Percentiles rank a stretch among this genome's conserved stretches.
phyloP scores from a whole-genome alignment of 2,329 filamentous ascomycete species.

The Aureobasidium vineae region DNA sequence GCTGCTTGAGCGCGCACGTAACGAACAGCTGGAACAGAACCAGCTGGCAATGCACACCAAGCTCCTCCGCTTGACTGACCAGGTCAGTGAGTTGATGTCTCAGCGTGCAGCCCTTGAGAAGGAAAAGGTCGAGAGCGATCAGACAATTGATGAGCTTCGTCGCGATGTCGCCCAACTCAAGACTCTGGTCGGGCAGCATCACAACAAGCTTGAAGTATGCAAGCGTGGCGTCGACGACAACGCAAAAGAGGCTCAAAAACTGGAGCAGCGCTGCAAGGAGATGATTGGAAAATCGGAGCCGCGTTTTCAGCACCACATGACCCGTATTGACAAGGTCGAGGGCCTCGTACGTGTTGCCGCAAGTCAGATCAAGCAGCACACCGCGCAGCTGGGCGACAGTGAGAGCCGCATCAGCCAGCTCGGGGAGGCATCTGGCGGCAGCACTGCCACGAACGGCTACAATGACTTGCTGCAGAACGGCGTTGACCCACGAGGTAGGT shows the following conservation, averaged over 20 bases:
- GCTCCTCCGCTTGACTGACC: not conserved
- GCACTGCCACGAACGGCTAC: not conserved
- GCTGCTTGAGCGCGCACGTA: conserved; percentile 3
- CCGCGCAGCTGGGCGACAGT: not conserved
- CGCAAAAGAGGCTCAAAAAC: not conserved
- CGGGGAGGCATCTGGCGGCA: not conserved
- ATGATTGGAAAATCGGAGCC: not conserved
- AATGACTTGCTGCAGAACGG: no score
- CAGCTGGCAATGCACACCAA: not conserved
- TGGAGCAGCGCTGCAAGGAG: not conserved
- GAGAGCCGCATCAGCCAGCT: not conserved
- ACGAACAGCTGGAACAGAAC: not conserved
- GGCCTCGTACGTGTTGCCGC: not conserved
- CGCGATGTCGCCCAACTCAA: not conserved
- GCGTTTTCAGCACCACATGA: not conserved
- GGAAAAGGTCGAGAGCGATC: not conserved
- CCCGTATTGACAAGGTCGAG: conserved; percentile 1
- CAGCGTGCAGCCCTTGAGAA: conserved; percentile 6
- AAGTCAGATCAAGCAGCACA: not conserved
- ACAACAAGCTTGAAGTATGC: not conserved
- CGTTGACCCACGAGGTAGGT: not conserved
- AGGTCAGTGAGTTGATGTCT: not conserved
- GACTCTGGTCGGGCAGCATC: not conserved
- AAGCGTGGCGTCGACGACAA: not conserved
- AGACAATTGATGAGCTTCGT: not conserved